These are phyloP conservation scores for Cucurbita ficifolia DNA, from an alignment of 306 rosid species.

Conservation along the genomic window DNA sequence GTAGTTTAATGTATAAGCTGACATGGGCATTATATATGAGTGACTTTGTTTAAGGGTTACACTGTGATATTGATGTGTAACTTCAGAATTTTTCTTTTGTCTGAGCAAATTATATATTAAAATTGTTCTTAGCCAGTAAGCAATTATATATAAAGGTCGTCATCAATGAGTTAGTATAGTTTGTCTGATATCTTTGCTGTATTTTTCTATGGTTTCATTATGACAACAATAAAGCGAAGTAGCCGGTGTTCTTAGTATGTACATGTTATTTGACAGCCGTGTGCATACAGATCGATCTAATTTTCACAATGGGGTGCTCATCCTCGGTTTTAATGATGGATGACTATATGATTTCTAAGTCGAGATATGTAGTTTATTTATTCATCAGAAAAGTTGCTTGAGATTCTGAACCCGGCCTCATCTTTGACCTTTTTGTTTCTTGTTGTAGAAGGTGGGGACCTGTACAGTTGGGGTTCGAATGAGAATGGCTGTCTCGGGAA, in stretches of 20 bases:
- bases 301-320: background rate
- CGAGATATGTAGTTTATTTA: background rate
- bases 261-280: background rate
- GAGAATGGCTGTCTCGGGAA: conserved; percentile 96
- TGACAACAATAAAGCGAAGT: background rate
- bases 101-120: background rate
- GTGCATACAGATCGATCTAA: background rate
- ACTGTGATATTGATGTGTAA: background rate
- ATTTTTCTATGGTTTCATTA: background rate
- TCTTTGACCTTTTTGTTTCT: conserved; percentile 7
- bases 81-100: background rate
- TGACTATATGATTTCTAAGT: background rate
- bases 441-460: conserved; percentile 49
- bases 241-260: background rate
- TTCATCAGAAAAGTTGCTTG: background rate
- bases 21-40: background rate
- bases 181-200: background rate
- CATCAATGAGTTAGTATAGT: background rate
- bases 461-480: conserved; percentile 95
- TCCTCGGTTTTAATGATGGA: background rate
- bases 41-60: background rate
- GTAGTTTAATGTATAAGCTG: background rate
- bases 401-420: background rate
- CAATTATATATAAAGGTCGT: background rate
- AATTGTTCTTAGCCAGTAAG: background rate